Conservation (phyloP, 2,329 filamentous ascomycete species). For the Aspergillus luchuensis region DNA sequence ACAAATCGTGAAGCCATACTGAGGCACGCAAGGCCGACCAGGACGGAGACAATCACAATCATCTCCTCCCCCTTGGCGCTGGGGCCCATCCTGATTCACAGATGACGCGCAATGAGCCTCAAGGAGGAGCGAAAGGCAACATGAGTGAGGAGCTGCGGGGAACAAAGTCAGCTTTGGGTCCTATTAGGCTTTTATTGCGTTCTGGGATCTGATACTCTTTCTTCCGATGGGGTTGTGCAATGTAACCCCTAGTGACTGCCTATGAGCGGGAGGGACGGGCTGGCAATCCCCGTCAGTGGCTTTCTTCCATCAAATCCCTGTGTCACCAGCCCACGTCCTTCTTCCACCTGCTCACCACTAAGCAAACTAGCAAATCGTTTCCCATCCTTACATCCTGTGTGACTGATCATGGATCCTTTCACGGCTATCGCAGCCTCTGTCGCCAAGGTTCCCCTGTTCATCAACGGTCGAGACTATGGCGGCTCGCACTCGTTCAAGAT, state of each 20-base stretch:
- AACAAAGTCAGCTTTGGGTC: neutral
- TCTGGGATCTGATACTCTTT: too few relatives aligned
- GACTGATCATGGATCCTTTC: neutral
- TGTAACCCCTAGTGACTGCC: too few relatives aligned
- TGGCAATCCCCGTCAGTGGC: too few relatives aligned
- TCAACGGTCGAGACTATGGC: neutral
- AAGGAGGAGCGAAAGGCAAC: neutral
- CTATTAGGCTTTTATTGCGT: neutral
- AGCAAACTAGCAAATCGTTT: neutral
- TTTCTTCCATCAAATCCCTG: neutral
- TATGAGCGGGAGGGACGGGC: too few relatives aligned
- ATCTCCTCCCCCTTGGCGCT: neutral
- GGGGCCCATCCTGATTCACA: neutral
- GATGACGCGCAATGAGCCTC: neutral
- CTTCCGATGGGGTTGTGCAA: too few relatives aligned
- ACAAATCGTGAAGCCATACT: neutral
- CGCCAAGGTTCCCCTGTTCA: neutral
- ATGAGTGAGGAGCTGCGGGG: neutral
- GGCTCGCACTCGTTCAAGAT: neutral
- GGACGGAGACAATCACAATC: neutral
- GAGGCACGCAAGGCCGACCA: neutral
- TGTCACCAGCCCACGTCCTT: neutral
- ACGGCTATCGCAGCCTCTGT: neutral
- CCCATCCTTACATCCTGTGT: neutral
- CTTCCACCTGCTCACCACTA: neutral